phyloP scores from a whole-genome alignment of 1,284 basidiomycete species.

The Ceratobasidium sp. region DNA sequence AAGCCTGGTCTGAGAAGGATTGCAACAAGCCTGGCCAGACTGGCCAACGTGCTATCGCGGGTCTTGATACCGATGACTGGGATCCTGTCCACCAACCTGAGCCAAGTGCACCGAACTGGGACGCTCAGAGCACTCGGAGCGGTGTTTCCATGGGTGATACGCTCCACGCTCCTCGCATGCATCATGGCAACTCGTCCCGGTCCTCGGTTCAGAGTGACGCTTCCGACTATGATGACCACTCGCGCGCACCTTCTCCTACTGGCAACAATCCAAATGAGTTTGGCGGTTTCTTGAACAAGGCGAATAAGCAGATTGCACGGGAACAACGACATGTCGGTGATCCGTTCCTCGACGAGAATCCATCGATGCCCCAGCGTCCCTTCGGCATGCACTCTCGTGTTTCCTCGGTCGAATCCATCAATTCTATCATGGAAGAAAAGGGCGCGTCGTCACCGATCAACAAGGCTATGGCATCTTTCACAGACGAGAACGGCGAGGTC shows the following conservation, averaged over 20 bases:
- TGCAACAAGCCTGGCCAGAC: conserved; percentile 64
- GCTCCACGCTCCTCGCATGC: conserved; percentile 50
- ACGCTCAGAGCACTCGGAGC: conserved; percentile 48
- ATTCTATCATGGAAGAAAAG: conserved; percentile 90
- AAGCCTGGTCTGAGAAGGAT: conserved; percentile 71
- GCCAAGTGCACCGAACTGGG: conserved; percentile 66
- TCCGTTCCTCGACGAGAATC: conserved; percentile 76
- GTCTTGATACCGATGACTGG: conserved; percentile 65
- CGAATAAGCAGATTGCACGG: conserved; percentile 81
- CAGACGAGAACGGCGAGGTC: conserved; percentile 90
- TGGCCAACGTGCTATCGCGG: conserved; percentile 56
- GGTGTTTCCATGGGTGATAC: conserved; percentile 48
- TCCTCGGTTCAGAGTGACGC: conserved; percentile 62
- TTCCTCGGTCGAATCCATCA: conserved; percentile 87
- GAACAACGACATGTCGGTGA: conserved; percentile 80
- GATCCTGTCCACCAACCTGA: conserved; percentile 62
- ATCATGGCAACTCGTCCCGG: conserved; percentile 51
- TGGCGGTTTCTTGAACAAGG: conserved; percentile 82
- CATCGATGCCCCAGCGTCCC: conserved; percentile 69
- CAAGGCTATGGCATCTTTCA: conserved; percentile 93
- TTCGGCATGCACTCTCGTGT: conserved; percentile 83
- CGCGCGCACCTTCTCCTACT: conserved; percentile 50
- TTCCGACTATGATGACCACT: conserved; percentile 62
- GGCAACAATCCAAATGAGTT: conserved; percentile 60
- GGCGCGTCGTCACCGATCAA: conserved; percentile 81